phyloP scores from a whole-genome alignment of 1,284 basidiomycete species.

The Pseudozyma sp. region DNA sequence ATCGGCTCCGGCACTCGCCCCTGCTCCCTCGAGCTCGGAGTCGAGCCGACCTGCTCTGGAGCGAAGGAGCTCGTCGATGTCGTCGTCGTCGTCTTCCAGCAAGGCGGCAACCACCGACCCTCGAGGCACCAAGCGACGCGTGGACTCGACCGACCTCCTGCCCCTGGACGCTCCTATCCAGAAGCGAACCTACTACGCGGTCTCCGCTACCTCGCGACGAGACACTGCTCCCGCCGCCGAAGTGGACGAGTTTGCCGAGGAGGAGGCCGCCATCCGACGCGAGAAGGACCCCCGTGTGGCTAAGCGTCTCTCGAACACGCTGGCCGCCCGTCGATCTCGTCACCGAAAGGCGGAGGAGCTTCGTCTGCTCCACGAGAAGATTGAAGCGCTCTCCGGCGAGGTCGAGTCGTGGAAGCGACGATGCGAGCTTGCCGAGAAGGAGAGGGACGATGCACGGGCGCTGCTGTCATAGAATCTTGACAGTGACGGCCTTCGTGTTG shows the following conservation, averaged over 20 bases:
- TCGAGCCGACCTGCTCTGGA: conserved; percentile 28
- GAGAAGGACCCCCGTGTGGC: conserved; percentile 61
- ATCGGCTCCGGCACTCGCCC: conserved; percentile 17
- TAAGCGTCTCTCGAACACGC: conserved; percentile 68
- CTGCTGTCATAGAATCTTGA: conserved; percentile 9
- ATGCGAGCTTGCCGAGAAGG: conserved; percentile 61
- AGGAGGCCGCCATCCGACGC: conserved; percentile 49
- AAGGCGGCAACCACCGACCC: conserved; percentile 13
- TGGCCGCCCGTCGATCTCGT: conserved; percentile 65
- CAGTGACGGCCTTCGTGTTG: not conserved
- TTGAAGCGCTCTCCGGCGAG: conserved; percentile 56
- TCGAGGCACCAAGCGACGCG: conserved; percentile 60
- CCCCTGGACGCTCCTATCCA: conserved; percentile 68
- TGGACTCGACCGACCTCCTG: conserved; percentile 60
- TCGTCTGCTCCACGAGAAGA: conserved; percentile 59
- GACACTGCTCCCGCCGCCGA: conserved; percentile 36
- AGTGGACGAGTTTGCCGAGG: conserved; percentile 41
- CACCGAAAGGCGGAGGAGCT: conserved; percentile 67
- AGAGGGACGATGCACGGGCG: conserved; percentile 52
- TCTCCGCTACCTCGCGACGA: conserved; percentile 64
- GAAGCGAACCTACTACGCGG: conserved; percentile 61
- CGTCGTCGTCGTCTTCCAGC: conserved; percentile 38
- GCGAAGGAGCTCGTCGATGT: conserved; percentile 31
- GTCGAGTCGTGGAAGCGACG: conserved; percentile 64
- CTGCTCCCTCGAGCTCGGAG: conserved; percentile 12